Percentiles rank a stretch among this genome's conserved stretches.
Evolutionary conservation across 129 eudicot species (phyloP).

Genomic region (Calendula officinalis): DNA sequence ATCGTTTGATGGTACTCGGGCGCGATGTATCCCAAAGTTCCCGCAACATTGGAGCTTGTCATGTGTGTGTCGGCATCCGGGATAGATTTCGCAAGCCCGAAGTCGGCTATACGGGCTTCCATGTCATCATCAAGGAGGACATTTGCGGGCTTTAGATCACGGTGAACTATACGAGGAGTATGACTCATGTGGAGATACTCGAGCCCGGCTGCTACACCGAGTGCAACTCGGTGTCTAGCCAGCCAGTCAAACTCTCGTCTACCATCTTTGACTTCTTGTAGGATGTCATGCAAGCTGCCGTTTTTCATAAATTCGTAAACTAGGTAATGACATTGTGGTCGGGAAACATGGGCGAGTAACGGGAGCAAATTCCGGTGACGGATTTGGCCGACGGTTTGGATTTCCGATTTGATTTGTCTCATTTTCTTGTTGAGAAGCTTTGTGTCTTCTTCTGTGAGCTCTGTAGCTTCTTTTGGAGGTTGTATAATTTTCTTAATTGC

Average conservation of each 20-base stretch:
- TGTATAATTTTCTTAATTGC: conserved; percentile 77
- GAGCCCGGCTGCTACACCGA: conserved; percentile 79
- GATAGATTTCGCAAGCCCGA: conserved; percentile 84
- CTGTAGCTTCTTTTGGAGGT: conserved; percentile 65
- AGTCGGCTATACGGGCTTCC: conserved; percentile 93
- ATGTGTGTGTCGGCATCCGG: conserved; percentile 75
- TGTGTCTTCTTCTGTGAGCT: conserved; percentile 70
- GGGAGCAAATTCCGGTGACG: conserved; percentile 80
- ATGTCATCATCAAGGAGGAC: conserved; percentile 82
- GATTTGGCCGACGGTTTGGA: conserved; percentile 79
- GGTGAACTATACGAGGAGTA: conserved; percentile 67
- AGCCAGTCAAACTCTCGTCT: conserved; percentile 62
- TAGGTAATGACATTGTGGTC: conserved; percentile 72
- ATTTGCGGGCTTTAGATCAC: conserved; percentile 89
- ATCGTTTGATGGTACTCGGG: conserved; percentile 87
- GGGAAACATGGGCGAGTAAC: conserved; percentile 70
- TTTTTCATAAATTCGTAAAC: conserved; percentile 95
- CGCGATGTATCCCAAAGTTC: conserved; percentile 90
- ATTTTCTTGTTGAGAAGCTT: conserved; percentile 65
- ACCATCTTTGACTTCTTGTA: conserved; percentile 51
- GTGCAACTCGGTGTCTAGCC: conserved; percentile 48
- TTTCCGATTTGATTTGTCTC: conserved; percentile 84
- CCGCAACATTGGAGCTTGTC: conserved; percentile 68
- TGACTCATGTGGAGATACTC: conserved; percentile 79
- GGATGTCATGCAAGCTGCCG: conserved; percentile 74